Evolutionary conservation across 2,329 filamentous ascomycete genomes (phyloP).

Genomic region (Alternaria longipes): DNA sequence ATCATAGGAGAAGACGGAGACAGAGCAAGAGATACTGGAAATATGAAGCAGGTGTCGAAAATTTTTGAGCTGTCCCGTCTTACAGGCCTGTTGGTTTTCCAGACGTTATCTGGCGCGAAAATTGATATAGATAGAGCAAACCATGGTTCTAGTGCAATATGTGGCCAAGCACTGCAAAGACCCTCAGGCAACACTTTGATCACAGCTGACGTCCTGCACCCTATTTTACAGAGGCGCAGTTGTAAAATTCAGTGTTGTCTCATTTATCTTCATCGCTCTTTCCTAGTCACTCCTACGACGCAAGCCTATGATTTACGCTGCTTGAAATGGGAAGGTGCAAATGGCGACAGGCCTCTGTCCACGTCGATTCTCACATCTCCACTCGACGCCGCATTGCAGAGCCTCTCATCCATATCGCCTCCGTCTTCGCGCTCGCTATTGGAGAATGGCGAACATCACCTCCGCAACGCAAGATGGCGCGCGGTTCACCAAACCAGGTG

Average conservation of each 20-base stretch:
- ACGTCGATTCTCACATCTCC: background rate
- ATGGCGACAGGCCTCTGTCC: background rate
- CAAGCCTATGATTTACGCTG: background rate
- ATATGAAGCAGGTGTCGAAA: too few species aligned
- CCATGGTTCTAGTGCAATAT: background rate
- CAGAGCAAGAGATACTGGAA: background rate
- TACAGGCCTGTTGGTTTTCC: background rate
- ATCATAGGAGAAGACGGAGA: background rate
- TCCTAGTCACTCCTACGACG: background rate
- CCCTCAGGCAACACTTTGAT: background rate
- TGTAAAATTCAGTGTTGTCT: background rate
- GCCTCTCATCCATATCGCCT: background rate
- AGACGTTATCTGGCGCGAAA: background rate
- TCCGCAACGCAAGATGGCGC: constrained; percentile 11
- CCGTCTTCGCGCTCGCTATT: background rate
- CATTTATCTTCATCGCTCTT: background rate
- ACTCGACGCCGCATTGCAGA: background rate
- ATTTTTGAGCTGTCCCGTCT: background rate
- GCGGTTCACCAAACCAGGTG: constrained; percentile 24
- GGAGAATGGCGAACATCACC: constrained; percentile 8
- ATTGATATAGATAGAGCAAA: background rate
- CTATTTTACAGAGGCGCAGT: too few species aligned
- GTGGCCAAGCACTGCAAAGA: background rate
- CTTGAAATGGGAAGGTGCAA: background rate
- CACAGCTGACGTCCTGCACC: background rate